Evolutionary conservation across 2,329 filamentous ascomycete species (phyloP).

Genomic region (Sporothrix variecibatus): DNA sequence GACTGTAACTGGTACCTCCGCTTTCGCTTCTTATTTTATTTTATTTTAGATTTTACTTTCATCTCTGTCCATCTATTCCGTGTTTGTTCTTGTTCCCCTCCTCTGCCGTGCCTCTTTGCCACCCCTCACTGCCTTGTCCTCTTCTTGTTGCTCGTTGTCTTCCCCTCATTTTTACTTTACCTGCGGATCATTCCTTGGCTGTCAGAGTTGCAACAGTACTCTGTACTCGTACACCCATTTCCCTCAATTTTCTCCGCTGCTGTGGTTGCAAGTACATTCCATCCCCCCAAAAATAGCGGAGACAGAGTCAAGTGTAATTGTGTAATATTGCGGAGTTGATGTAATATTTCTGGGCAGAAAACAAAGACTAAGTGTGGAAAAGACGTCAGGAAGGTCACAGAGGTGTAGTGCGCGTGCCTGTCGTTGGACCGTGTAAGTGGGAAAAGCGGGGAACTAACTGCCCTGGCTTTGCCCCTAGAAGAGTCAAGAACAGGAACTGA

Average conservation of each 20-base stretch:
- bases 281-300: no score
- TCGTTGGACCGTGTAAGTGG: constrained; percentile 20
- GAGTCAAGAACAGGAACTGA: not conserved
- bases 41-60: not conserved
- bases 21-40: not conserved
- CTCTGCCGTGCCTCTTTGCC: constrained; percentile 8
- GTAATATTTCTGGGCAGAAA: not conserved
- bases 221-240: not conserved
- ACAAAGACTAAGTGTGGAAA: not conserved
- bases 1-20: not conserved
- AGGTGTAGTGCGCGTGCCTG: constrained; percentile 6
- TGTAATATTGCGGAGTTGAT: not conserved
- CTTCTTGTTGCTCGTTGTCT: not conserved
- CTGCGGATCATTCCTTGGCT: constrained; percentile 11
- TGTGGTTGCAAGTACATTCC: not conserved
- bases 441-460: constrained; percentile 1
- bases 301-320: not conserved
- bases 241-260: not conserved
- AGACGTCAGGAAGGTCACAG: not conserved
- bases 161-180: not conserved
- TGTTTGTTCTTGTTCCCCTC: not conserved
- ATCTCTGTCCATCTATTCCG: not conserved
- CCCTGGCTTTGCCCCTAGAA: not conserved
- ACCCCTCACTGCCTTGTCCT: not conserved
- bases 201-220: constrained; percentile 12